These are phyloP conservation scores for Elsinoe arachidis DNA, from an alignment of 2,329 filamentous ascomycete species.

Conservation along the genomic window DNA sequence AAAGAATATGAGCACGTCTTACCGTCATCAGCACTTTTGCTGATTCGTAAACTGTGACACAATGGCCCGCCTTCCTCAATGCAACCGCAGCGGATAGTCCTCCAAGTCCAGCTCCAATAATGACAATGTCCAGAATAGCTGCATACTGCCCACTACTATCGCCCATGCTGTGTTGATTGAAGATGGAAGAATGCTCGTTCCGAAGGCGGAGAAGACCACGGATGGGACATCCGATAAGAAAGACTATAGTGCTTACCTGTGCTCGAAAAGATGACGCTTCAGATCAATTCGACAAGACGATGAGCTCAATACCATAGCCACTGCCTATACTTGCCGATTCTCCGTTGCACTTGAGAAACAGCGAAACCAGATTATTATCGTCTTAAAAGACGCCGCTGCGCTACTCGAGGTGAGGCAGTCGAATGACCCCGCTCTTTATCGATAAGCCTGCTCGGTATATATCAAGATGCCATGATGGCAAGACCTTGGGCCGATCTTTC, in stretches of 20 bases:
- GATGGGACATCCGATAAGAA: neutral
- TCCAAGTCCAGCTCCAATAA: slow-evolving; percentile 29
- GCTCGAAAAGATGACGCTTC: neutral
- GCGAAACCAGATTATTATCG: too few species aligned
- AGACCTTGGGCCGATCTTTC: neutral
- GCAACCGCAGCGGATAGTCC: slow-evolving; percentile 28
- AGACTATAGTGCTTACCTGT: neutral
- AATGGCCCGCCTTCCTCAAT: slow-evolving; percentile 25
- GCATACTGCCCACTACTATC: neutral
- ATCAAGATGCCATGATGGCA: neutral
- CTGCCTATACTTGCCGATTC: too few species aligned
- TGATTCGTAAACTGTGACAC: slow-evolving; percentile 26
- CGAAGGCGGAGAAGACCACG: neutral
- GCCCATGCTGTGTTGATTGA: neutral
- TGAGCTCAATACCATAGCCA: too few species aligned
- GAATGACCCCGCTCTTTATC: neutral
- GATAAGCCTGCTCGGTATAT: neutral
- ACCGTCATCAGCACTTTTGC: slow-evolving; percentile 13
- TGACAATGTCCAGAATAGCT: slow-evolving; percentile 18
- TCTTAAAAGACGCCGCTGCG: too few species aligned
- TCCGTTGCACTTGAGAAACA: too few species aligned
- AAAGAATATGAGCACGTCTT: neutral
- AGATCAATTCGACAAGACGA: neutral
- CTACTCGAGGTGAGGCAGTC: too few species aligned
- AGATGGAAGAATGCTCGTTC: neutral